phyloP scores from a whole-genome alignment of 257 asterid genomes.

The Plantago ovata region DNA sequence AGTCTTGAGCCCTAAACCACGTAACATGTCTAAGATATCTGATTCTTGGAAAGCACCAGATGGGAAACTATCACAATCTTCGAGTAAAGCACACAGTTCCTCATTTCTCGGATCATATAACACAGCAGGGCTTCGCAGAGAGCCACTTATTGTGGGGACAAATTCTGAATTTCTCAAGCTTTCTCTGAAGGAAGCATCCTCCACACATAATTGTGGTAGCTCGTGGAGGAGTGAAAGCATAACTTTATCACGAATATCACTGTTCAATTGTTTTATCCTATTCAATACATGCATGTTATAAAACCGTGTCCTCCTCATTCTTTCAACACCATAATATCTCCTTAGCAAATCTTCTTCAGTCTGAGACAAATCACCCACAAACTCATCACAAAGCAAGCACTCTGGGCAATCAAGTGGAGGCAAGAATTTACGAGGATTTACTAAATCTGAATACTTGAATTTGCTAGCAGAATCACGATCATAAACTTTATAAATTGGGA shows the following conservation, averaged over 20 bases:
- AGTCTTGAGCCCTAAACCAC: slow-evolving; percentile 85
- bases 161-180: slow-evolving; percentile 60
- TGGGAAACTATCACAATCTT: slow-evolving; percentile 82
- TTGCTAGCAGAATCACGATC: slow-evolving; percentile 50
- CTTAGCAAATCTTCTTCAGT: slow-evolving; percentile 74
- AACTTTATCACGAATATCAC: slow-evolving; percentile 56
- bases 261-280: slow-evolving; percentile 48
- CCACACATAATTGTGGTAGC: slow-evolving; percentile 74
- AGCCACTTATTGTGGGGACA: slow-evolving; percentile 68
- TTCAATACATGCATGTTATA: slow-evolving; percentile 56
- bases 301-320: slow-evolving; percentile 78
- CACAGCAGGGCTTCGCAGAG: slow-evolving; percentile 52
- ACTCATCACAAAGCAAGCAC: slow-evolving; percentile 56
- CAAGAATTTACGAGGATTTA: slow-evolving; percentile 69
- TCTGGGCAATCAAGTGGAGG: slow-evolving; percentile 73
- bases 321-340: slow-evolving; percentile 63
- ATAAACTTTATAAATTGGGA: slow-evolving; percentile 73
- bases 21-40: slow-evolving; percentile 74
- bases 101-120: slow-evolving; percentile 91
- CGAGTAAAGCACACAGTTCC: slow-evolving; percentile 77
- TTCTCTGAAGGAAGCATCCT: slow-evolving; percentile 68
- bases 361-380: slow-evolving; percentile 47
- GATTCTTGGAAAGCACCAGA: slow-evolving; percentile 57
- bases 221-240: slow-evolving; percentile 82
- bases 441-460: slow-evolving; percentile 67